A percentile compares a stretch with the other conserved stretches of the same genome.
Evolutionary conservation across 2,329 filamentous ascomycete species (phyloP).

Genomic region (Talaromyces sp.): DNA sequence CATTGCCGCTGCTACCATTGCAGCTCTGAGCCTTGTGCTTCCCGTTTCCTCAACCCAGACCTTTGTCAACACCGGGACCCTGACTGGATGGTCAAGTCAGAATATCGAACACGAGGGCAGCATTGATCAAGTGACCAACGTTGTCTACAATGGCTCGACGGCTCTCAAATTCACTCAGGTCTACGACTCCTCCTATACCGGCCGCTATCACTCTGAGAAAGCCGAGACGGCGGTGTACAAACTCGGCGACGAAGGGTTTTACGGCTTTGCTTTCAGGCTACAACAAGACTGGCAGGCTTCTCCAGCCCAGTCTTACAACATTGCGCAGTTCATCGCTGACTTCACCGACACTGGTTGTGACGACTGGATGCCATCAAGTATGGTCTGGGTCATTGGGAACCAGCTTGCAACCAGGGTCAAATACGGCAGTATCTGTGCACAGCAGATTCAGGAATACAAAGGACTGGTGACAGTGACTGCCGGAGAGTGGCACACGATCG

Average conservation of each 20-base stretch:
- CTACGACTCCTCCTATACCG: slow-evolving; percentile 41
- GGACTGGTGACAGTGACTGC: slow-evolving; percentile 40
- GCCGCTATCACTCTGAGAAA: slow-evolving; percentile 51
- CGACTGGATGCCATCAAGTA: slow-evolving; percentile 48
- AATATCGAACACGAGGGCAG: slow-evolving; percentile 44
- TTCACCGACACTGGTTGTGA: slow-evolving; percentile 45
- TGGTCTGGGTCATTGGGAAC: slow-evolving; percentile 48
- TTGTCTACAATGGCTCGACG: slow-evolving; percentile 36
- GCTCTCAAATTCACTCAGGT: slow-evolving; percentile 44
- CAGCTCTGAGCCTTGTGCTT: slow-evolving; percentile 4
- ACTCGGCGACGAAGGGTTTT: slow-evolving; percentile 46
- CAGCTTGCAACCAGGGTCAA: slow-evolving; percentile 46
- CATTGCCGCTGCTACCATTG: background rate
- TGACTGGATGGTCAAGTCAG: slow-evolving; percentile 40
- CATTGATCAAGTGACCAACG: slow-evolving; percentile 42
- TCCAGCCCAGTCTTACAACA: slow-evolving; percentile 45
- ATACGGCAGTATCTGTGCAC: slow-evolving; percentile 37
- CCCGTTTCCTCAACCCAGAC: slow-evolving; percentile 19
- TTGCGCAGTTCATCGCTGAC: slow-evolving; percentile 52
- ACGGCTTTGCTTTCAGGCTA: slow-evolving; percentile 53
- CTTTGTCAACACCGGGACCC: slow-evolving; percentile 29
- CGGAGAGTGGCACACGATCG: slow-evolving; percentile 48
- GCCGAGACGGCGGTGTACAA: slow-evolving; percentile 45
- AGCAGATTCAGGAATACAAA: slow-evolving; percentile 31
- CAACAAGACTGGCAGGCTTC: slow-evolving; percentile 46